Base-by-base conservation (phyloP, 1,284 basidiomycete species). In the Melanopsichium pennsylvanicum region DNA sequence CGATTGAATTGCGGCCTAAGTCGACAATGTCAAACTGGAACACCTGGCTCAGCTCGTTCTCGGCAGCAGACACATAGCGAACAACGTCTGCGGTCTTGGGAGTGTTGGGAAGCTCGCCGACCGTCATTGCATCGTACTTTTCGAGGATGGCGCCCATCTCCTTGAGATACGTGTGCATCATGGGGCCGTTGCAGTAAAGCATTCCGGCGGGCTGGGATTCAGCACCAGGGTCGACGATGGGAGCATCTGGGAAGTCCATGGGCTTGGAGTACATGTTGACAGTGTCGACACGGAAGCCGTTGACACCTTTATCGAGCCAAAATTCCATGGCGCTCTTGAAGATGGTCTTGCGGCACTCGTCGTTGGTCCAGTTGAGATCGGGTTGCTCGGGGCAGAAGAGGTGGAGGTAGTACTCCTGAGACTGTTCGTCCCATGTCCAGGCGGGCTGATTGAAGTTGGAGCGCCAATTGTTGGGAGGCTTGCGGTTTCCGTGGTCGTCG, bases 321-420 rank as follows among this genome's bases (percentile, higher is more conserved):
- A 90, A 91, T 27, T 82, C 80, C 85, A 91, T 88, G 32, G 87
- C 81, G 35, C 87, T 85, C 48, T 71, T 58, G 82, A 85, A 86
- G 21, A 90, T 57, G 36, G 22, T 87, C 82, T 11, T 89, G 86
- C 31, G 85, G 84, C 52, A 55, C n/a, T 57, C 66, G 0, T 85
- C 84, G 75, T 89, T 88, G 36, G 88, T 87, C 89, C 89, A 91
- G 80, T 92, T 90, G 27, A 90, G 81, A 79, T 91, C 90, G 0
- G 90, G 90, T 82, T 91, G 90, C 64, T 88, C 86, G 11, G 83
- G 75, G 64, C 87, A 84, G 80, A 87, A 91, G 8, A 90, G 76
- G 80, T 90, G 89, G 40, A 90, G 85, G 78, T 90, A 90, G 72
- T 88, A 91, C 81, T 90, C 88, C 58, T 87, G 84, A 0, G 88